phyloP scores from a whole-genome alignment of 2,329 filamentous ascomycete species.

The Aspergillus costaricaensis region DNA sequence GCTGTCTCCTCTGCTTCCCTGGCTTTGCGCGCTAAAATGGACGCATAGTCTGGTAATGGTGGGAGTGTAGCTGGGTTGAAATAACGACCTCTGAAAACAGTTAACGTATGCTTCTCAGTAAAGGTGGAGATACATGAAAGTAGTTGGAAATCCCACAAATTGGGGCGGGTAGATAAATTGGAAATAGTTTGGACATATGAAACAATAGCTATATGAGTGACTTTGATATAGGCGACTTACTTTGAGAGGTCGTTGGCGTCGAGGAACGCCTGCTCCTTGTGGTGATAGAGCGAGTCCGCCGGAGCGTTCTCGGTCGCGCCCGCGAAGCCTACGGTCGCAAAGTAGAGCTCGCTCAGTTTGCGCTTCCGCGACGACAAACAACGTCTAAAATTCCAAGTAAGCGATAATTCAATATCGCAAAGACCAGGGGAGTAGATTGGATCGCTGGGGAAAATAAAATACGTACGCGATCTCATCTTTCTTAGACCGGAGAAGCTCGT shows the following conservation, averaged over 20 bases:
- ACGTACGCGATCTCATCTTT: conserved; percentile 55
- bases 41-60: conserved; percentile 36
- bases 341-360: conserved; percentile 85
- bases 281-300: conserved; percentile 54
- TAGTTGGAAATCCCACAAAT: not conserved
- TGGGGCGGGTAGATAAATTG: not conserved
- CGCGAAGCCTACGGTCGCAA: conserved; percentile 66
- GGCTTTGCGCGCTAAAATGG: conserved; percentile 32
- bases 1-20: conserved; percentile 30
- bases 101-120: conserved; percentile 27
- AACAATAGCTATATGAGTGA: conserved; percentile 1
- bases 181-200: not conserved
- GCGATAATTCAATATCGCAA: conserved; percentile 32
- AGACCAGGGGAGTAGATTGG: conserved; percentile 19
- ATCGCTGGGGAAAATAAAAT: conserved; percentile 36
- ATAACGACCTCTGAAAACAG: conserved; percentile 49
- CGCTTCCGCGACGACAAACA: conserved; percentile 81
- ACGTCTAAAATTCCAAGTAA: conserved; percentile 46
- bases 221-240: conserved; percentile 46
- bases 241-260: conserved; percentile 59
- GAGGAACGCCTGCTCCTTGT: conserved; percentile 56
- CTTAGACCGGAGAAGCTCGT: conserved; percentile 53
- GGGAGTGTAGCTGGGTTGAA: conserved; percentile 60
- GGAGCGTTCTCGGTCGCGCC: conserved; percentile 56
- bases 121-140: not conserved